Conservation (phyloP, 805 yeast species). For the Saturnispora halmiae region DNA sequence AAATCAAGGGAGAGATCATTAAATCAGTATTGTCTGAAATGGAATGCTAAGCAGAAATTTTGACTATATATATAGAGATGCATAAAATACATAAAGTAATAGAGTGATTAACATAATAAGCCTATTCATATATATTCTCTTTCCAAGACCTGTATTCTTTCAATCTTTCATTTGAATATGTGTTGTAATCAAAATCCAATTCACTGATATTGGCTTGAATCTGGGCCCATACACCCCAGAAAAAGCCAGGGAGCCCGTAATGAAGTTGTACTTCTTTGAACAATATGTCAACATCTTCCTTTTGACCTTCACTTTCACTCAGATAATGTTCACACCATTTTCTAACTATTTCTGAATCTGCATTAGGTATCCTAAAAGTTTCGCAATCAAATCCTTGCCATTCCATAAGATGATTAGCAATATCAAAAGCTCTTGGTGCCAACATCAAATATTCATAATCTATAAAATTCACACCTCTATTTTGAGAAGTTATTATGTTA, state of each 20-base stretch:
- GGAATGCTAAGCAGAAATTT: background rate
- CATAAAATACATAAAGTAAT: background rate
- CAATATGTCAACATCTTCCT: slow-evolving; percentile 30
- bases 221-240: slow-evolving; percentile 81
- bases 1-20: slow-evolving; percentile 7
- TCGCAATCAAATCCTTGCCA: slow-evolving; percentile 81
- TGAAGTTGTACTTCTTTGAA: slow-evolving; percentile 48
- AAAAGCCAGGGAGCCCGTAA: slow-evolving; percentile 76
- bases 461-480: slow-evolving; percentile 46
- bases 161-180: slow-evolving; percentile 50
- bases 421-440: slow-evolving; percentile 66
- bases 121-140: background rate
- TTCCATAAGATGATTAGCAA: slow-evolving; percentile 66
- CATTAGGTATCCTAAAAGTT: slow-evolving; percentile 43
- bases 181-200: slow-evolving; percentile 63
- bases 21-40: slow-evolving; percentile 4
- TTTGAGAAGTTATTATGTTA: slow-evolving; percentile 38
- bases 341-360: slow-evolving; percentile 34
- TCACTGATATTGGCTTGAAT: slow-evolving; percentile 61
- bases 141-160: slow-evolving; percentile 70
- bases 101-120: background rate
- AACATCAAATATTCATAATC: slow-evolving; percentile 68
- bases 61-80: background rate
- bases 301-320: slow-evolving; percentile 14
- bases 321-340: slow-evolving; percentile 56